Percentiles rank a stretch among this genome's conserved stretches.
Conservation (phyloP, 306 rosid genomes). For the Acacia crassicarpa region DNA sequence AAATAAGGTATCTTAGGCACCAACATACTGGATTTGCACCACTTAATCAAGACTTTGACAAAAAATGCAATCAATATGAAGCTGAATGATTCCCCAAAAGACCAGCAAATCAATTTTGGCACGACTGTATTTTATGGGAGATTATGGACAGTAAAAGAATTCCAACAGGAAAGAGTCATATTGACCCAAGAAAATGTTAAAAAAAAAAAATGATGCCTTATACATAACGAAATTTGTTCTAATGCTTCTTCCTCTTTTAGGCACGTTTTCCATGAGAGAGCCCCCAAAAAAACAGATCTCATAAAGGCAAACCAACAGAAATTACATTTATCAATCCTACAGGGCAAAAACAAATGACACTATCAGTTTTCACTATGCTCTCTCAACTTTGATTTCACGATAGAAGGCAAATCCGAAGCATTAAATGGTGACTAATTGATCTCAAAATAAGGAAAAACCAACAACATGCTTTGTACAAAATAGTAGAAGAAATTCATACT, state of each 20-base stretch:
- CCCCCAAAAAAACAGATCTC: neutral
- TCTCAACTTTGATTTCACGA: neutral
- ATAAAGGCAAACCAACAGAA: neutral
- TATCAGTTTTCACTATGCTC: neutral
- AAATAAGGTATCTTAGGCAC: neutral
- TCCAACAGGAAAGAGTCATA: neutral
- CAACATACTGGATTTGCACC: neutral
- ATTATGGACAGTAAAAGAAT: neutral
- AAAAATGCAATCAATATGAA: neutral
- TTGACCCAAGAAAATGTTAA: neutral
- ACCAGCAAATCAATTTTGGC: neutral
- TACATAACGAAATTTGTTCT: too few relatives aligned
- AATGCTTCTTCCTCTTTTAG: too few relatives aligned
- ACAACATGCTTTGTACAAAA: too few relatives aligned
- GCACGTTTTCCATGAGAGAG: neutral
- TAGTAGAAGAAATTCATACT: too few relatives aligned
- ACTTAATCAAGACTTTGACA: neutral
- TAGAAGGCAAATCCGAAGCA: neutral
- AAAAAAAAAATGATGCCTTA: too few relatives aligned
- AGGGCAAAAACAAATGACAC: neutral
- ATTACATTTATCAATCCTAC: neutral
- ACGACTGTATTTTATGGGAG: neutral
- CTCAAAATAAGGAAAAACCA: too few relatives aligned
- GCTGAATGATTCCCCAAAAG: neutral
- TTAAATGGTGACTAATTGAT: too few relatives aligned